These are phyloP conservation scores for Uronychia binucleata DNA, from an alignment of 73 alveolate genomes.

Conservation along the genomic window DNA sequence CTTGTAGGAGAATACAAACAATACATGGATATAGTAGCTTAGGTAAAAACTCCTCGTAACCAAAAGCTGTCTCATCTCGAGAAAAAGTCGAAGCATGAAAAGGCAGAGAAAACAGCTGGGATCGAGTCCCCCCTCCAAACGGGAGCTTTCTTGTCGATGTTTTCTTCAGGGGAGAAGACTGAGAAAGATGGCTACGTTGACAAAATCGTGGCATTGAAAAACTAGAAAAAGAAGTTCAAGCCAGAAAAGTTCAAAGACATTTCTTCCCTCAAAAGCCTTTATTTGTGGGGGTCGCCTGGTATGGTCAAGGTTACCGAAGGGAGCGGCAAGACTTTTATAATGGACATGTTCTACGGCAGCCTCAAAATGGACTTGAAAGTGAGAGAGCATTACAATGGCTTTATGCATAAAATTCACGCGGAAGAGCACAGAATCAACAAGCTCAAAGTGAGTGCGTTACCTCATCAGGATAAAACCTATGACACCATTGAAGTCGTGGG, in stretches of 20 bases:
- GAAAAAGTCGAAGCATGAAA: not conserved
- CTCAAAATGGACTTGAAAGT: conserved; percentile 60
- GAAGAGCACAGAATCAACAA: conserved; percentile 74
- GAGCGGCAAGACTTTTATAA: conserved; percentile 92
- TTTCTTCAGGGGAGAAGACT: not conserved
- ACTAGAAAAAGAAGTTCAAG: not conserved
- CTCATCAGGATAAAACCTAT: conserved; percentile 28
- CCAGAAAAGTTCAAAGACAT: not conserved
- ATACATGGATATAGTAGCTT: not conserved
- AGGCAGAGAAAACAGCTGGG: not conserved
- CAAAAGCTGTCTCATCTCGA: not conserved
- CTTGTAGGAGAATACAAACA: not conserved
- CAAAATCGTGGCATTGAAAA: not conserved
- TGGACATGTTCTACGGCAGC: conserved; percentile 89
- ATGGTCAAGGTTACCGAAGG: conserved; percentile 15
- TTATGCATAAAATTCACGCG: conserved; percentile 93
- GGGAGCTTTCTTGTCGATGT: not conserved
- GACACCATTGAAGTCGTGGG: conserved; percentile 89
- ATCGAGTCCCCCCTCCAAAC: too few relatives aligned
- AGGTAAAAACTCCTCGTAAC: not conserved
- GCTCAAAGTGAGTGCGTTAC: not conserved
- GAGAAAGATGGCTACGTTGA: not conserved
- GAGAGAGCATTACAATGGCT: conserved; percentile 89
- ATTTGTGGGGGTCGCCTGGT: conserved; percentile 84
- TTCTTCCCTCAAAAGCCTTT: conserved; percentile 47